These are phyloP conservation scores for Agaricus sinodeliciosus DNA, from an alignment of 768 basidiomycete genomes.

Conservation along the genomic window DNA sequence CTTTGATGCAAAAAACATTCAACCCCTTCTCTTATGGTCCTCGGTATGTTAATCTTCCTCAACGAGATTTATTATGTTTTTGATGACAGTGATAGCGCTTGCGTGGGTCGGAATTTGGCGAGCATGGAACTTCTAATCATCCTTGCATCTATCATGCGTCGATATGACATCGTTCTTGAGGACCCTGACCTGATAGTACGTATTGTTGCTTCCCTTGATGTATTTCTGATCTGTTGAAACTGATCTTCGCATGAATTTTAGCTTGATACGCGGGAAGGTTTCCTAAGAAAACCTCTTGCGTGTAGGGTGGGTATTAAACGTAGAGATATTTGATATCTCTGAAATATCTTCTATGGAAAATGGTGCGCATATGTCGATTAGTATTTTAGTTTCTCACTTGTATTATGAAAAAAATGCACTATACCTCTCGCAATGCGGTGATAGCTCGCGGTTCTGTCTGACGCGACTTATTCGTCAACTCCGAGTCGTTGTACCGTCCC, in stretches of 20 bases:
- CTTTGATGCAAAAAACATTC: constrained; percentile 61
- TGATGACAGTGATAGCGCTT: constrained; percentile 42
- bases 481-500: too few relatives aligned
- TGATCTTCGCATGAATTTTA: constrained; percentile 18
- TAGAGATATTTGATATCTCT: constrained; percentile 30
- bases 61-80: neutral
- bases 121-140: constrained; percentile 76
- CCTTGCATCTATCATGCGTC: constrained; percentile 69
- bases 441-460: too few relatives aligned
- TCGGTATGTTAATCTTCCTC: constrained; percentile 33
- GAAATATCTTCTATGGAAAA: neutral
- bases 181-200: constrained; percentile 47
- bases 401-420: neutral
- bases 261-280: constrained; percentile 78
- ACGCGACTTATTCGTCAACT: too few relatives aligned
- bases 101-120: constrained; percentile 81
- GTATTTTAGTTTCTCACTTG: neutral
- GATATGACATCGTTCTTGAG: constrained; percentile 69
- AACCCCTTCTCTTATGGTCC: constrained; percentile 87
- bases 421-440: too few relatives aligned
- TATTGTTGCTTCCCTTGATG: neutral
- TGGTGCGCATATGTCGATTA: neutral
- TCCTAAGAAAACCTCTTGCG: constrained; percentile 74
- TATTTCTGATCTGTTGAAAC: too few relatives aligned
- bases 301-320: constrained; percentile 71